Evolutionary conservation across 139 green algal species (phyloP), one percentile per base, ranked within the genome.

Genomic region (Haematococcus sp.): DNA sequence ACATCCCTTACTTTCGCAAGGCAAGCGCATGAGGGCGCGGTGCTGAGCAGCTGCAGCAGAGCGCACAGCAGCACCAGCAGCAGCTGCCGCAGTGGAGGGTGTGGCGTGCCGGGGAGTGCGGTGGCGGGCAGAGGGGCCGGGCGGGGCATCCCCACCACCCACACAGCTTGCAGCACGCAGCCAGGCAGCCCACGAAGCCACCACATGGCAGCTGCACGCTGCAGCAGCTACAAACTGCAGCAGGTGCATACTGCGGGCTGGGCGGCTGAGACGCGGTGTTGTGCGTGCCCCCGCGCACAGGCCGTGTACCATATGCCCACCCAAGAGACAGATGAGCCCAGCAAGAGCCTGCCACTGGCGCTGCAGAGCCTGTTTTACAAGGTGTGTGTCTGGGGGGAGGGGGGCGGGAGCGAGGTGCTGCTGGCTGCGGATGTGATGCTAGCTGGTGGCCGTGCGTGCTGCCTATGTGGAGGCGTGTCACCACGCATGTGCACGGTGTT

Each of bases 271-370:
- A n/a, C n/a, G n/a, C n/a, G n/a, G n/a, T n/a, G n/a, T n/a, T n/a
- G n/a, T n/a, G n/a, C n/a, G 17, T 64, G 56, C 17, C 17, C 34
- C 31, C 33, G 3, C 17, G 31, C 22, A 25, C 86, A 95, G 89
- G 92, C 94, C 0, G 96, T 99, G 60, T 99, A 98, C 78, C 88
- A 96, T 76, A 98, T 99, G 91, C 94, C 96, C 22, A 97, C 95
- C 23, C 80, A 67, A 27, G 91, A 94, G 79, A 84, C 74, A 32
- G 89, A 95, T 43, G 91, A 94, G 3, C 74, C 90, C 0, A 69
- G 66, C 75, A 89, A 76, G 43, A 91, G 70, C 77, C 94, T 99
- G 55, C 94, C 96, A 2, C 84, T 99, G 46, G 96, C 96, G 25
- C 86, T 99, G 71, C 96, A 99, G 84, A 87, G 71, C 33, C 83